phyloP scores from a whole-genome alignment of 441 rosid species.

The Lagerstroemia fauriei region DNA sequence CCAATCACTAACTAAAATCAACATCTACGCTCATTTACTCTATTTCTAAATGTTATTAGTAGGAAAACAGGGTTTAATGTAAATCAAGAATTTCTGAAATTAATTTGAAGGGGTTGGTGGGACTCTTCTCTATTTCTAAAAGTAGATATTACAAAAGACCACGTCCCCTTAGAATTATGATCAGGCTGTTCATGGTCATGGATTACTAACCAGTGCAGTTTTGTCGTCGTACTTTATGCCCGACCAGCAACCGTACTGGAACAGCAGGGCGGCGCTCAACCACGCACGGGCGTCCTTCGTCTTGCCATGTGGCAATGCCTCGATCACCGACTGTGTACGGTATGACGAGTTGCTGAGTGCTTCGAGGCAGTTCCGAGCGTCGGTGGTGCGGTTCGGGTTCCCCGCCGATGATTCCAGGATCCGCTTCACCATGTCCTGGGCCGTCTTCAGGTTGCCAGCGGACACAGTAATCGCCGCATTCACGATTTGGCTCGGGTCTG shows the following conservation, averaged over 20 bases:
- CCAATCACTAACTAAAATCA: no score
- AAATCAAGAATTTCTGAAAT: no score
- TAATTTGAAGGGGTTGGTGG: no score
- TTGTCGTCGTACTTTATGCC: constrained; percentile 61
- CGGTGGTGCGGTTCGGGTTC: constrained; percentile 51
- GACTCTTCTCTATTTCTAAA: no score
- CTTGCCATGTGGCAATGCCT: constrained; percentile 39
- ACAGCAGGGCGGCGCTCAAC: constrained; percentile 72
- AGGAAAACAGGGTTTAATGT: no score
- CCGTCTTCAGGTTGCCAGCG: constrained; percentile 46
- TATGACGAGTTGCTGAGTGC: constrained; percentile 49
- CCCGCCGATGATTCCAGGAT: constrained; percentile 48
- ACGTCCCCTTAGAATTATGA: no score
- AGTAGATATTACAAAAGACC: no score
- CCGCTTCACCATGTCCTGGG: constrained; percentile 46
- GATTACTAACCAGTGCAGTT: constrained; percentile 27
- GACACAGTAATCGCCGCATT: constrained; percentile 63
- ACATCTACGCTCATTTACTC: no score
- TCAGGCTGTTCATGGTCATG: no score
- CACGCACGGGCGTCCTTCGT: constrained; percentile 74
- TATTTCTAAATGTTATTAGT: no score
- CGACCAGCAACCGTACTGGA: constrained; percentile 65
- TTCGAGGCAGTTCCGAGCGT: constrained; percentile 52
- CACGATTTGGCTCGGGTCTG: constrained; percentile 56
- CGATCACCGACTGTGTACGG: constrained; percentile 45